Evolutionary conservation across 805 yeast species (phyloP).

Genomic region (Metschnikowia proteae): DNA sequence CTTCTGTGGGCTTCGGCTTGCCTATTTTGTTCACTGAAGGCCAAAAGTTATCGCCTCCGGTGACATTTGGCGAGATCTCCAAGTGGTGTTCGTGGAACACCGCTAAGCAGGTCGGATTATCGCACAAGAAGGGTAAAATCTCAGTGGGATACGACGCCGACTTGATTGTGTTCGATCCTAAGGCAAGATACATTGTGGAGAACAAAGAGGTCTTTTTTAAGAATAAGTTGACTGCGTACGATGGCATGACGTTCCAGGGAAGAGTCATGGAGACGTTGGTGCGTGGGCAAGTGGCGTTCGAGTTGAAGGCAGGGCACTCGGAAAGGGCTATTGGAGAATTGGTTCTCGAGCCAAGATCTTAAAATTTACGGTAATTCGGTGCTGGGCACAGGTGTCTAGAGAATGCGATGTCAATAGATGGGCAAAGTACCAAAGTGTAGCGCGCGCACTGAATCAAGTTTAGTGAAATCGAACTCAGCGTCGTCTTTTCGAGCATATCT

Average conservation of each 20-base stretch:
- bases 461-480: not conserved
- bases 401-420: not conserved
- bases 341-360: conserved; percentile 55
- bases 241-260: conserved; percentile 67
- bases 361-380: not conserved
- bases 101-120: conserved; percentile 78
- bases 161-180: conserved; percentile 74
- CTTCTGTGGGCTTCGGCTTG: conserved; percentile 88
- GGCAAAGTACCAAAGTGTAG: not conserved
- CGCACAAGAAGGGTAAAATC: conserved; percentile 67
- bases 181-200: conserved; percentile 43
- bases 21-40: conserved; percentile 80
- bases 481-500: too few species aligned
- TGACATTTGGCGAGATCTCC: conserved; percentile 58
- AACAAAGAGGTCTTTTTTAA: conserved; percentile 66
- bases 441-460: not conserved
- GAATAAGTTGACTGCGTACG: conserved; percentile 84
- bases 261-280: conserved; percentile 75
- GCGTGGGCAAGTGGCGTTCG: conserved; percentile 70
- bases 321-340: conserved; percentile 55
- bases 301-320: conserved; percentile 51
- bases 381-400: not conserved
- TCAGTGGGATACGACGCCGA: conserved; percentile 84
- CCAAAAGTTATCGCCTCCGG: conserved; percentile 45
- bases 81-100: conserved; percentile 83